Base-by-base conservation (phyloP, 2,329 filamentous ascomycete species). In the Botrytis hyacinthi region DNA sequence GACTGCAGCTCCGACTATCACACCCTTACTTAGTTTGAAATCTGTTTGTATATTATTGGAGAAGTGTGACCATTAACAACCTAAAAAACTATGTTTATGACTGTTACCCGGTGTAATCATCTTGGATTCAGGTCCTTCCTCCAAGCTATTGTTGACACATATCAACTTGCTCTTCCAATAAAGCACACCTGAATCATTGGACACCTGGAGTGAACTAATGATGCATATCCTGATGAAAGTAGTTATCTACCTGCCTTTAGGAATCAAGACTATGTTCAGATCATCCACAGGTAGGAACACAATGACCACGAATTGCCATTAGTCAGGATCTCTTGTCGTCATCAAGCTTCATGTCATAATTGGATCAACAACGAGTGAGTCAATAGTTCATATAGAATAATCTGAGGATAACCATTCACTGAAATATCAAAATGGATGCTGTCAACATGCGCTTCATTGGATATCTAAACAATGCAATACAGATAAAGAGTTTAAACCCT, bases 401-500 rank as follows among this genome's bases (percentile, higher is more conserved):
- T 16, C n/a, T 0, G 7, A 51, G 14, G 8, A 67, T 37, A 57
- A 16, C 7, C 65, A 29, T 37, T 40, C 26, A 42, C 16, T 22
- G 3, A 7, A 22, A 29, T 14, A 32, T 54, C 6, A 6, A 29
- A 40, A 42, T 57, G 1, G 9, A 40, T 54, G 26, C 26, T 2
- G 26, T 32, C 10, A 54, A 42, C 1, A 14, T 54, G 26, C 46
- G 32, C 14, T 57, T 40, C 26, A 54, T 68, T 57, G 9, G 10
- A 54, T 57, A 22, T 54, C 26, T 68, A 68, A n/a, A 63, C n/a
- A 46, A 40, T 42, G 51, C 32, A 48, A 54, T 40, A 40, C 22
- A 40, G n/a, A 8, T 40, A 10, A 54, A 29, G 26, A 67, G 76
- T 87, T 14, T 16, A 29, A 67, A 16, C 14, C 37, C 44, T 20